phyloP scores from a whole-genome alignment of 129 eudicot species.

The Gnaphalium uliginosum region DNA sequence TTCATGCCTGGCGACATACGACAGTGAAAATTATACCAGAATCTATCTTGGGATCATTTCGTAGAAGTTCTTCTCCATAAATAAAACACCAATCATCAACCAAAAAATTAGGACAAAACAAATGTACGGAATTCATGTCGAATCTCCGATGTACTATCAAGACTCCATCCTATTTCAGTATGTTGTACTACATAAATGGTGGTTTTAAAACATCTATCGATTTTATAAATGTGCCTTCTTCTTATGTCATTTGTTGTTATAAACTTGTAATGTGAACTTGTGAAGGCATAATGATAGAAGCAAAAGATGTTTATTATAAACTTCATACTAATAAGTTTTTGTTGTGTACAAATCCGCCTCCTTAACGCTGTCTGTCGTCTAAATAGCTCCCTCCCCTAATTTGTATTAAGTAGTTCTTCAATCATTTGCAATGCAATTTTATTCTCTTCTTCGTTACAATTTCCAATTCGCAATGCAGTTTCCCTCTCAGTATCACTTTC shows the following conservation, averaged over 20 bases:
- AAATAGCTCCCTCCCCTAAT: conserved; percentile 23
- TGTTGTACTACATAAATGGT: no score
- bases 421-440: conserved; percentile 70
- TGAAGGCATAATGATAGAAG: no score
- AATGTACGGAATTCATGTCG: no score
- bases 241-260: neutral
- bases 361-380: neutral
- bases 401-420: conserved; percentile 76
- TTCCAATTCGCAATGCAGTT: neutral
- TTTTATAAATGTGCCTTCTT: neutral
- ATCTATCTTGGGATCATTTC: neutral
- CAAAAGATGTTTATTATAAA: no score
- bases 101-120: neutral
- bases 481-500: neutral
- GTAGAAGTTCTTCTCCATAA: neutral
- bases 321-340: no score
- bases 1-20: neutral
- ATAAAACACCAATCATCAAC: neutral
- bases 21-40: neutral
- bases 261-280: no score
- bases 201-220: neutral
- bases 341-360: neutral
- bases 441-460: conserved; percentile 25
- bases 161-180: no score
- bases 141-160: no score